Evolutionary conservation across 139 green algal species (phyloP).

Genomic region (Zygnema cylindricum): DNA sequence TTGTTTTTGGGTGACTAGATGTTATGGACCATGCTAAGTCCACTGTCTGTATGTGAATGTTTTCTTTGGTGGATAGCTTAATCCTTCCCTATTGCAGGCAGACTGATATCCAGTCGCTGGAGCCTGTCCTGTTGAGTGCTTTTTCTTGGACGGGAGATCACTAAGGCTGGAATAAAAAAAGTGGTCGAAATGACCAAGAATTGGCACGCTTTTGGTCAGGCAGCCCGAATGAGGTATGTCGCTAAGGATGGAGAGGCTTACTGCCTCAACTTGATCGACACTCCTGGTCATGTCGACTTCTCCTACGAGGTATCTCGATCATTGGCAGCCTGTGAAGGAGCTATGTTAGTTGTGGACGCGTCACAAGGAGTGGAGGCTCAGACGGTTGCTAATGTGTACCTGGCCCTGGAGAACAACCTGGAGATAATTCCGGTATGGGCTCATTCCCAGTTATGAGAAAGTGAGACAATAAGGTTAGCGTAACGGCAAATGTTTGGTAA

Average conservation of each 20-base stretch:
- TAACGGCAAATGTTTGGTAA: too few species aligned
- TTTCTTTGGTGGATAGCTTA: too few species aligned
- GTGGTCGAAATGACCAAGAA: constrained; percentile 90
- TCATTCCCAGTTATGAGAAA: too few species aligned
- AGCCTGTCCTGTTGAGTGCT: background rate
- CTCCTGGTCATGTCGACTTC: constrained; percentile 91
- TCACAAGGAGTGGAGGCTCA: constrained; percentile 96
- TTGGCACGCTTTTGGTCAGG: constrained; percentile 75
- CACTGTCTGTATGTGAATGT: too few species aligned
- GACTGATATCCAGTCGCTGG: background rate
- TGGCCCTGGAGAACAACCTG: constrained; percentile 95
- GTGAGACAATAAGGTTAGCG: too few species aligned
- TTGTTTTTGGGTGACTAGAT: too few species aligned
- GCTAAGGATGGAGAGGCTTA: constrained; percentile 72
- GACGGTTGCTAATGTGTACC: constrained; percentile 97
- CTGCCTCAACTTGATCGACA: constrained; percentile 91
- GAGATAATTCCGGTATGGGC: constrained; percentile 74
- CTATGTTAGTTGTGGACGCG: constrained; percentile 96
- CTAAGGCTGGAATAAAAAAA: constrained; percentile 80
- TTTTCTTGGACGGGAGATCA: too few species aligned
- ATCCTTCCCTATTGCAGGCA: background rate
- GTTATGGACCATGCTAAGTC: too few species aligned
- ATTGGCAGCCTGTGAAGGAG: constrained; percentile 94
- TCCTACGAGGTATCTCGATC: constrained; percentile 84
- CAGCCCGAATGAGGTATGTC: constrained; percentile 61